These are phyloP conservation scores for Mycena polygramma DNA, from an alignment of 768 basidiomycete genomes.

Conservation along the genomic window DNA sequence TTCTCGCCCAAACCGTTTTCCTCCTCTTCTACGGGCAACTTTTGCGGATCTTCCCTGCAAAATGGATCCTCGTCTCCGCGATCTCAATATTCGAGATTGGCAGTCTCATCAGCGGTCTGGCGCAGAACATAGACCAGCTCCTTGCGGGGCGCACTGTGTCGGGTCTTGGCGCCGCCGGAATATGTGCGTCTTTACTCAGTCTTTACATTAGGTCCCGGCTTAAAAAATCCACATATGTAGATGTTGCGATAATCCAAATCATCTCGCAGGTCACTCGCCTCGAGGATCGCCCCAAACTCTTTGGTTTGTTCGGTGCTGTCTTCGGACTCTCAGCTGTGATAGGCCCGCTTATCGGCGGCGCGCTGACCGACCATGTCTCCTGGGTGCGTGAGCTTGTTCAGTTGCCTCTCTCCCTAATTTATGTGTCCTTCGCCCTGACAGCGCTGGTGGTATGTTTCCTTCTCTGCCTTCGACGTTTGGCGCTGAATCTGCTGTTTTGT, in stretches of 20 bases:
- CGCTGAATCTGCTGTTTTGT: no score
- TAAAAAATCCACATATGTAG: neutral
- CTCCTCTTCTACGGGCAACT: conserved; percentile 31
- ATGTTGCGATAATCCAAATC: conserved; percentile 25
- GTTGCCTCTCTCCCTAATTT: neutral
- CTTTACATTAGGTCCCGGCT: no score
- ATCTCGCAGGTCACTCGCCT: conserved; percentile 41
- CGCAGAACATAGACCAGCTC: conserved; percentile 42
- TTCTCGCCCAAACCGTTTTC: conserved; percentile 38
- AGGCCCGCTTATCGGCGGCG: conserved; percentile 47
- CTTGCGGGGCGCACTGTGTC: conserved; percentile 51
- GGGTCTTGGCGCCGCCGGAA: conserved; percentile 28
- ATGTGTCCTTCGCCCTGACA: neutral
- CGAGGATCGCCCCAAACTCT: conserved; percentile 43
- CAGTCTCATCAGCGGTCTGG: conserved; percentile 53
- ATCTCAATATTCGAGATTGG: conserved; percentile 59
- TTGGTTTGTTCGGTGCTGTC: conserved; percentile 37
- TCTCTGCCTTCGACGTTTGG: no score
- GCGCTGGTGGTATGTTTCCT: conserved; percentile 4
- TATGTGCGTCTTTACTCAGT: conserved; percentile 15
- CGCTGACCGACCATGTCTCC: conserved; percentile 42
- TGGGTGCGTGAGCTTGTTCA: neutral
- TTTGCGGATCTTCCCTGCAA: conserved; percentile 17
- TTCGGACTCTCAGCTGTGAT: conserved; percentile 48
- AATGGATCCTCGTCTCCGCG: conserved; percentile 33